Percentiles rank a stretch among this genome's conserved stretches.
phyloP scores from a whole-genome alignment of 768 basidiomycete species.

The Rubroboletus satanas region DNA sequence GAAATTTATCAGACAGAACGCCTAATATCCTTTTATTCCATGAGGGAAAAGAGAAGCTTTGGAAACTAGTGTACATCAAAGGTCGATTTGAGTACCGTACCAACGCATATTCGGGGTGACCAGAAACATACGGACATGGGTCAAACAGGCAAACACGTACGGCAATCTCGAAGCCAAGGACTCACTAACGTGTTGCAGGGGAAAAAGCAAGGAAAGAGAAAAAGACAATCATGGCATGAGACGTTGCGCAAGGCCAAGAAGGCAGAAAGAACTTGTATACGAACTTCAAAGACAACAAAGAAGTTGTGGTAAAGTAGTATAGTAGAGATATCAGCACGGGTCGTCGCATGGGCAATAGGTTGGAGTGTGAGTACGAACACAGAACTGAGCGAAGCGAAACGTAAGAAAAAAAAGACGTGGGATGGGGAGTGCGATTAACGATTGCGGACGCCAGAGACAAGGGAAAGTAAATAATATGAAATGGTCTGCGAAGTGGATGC shows the following conservation, averaged over 20 bases:
- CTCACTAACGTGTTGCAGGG: not conserved
- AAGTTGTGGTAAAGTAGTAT: slow-evolving; percentile 30
- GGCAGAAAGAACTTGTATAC: slow-evolving; percentile 12
- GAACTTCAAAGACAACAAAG: slow-evolving; percentile 16
- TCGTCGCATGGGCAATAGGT: slow-evolving; percentile 30
- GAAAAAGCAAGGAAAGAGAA: not conserved
- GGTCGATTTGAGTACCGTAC: slow-evolving; percentile 14
- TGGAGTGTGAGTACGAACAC: slow-evolving; percentile 22
- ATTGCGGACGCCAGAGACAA: slow-evolving; percentile 21
- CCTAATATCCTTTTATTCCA: slow-evolving; percentile 6
- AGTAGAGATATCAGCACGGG: slow-evolving; percentile 32
- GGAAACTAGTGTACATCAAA: slow-evolving; percentile 27
- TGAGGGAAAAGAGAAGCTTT: not conserved
- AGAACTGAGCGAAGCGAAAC: slow-evolving; percentile 13
- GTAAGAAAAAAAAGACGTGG: slow-evolving; percentile 12
- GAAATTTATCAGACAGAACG: not conserved
- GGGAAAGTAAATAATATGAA: slow-evolving; percentile 29
- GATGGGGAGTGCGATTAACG: slow-evolving; percentile 30
- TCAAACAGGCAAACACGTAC: slow-evolving; percentile 1
- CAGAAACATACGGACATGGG: slow-evolving; percentile 11
- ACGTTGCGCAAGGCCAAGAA: slow-evolving; percentile 5
- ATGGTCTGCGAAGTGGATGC: slow-evolving; percentile 30
- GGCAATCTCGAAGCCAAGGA: slow-evolving; percentile 1
- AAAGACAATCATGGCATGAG: slow-evolving; percentile 10
- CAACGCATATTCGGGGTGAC: slow-evolving; percentile 15